phyloP scores from a whole-genome alignment of 768 basidiomycete species.

The Clathrus columnatus region DNA sequence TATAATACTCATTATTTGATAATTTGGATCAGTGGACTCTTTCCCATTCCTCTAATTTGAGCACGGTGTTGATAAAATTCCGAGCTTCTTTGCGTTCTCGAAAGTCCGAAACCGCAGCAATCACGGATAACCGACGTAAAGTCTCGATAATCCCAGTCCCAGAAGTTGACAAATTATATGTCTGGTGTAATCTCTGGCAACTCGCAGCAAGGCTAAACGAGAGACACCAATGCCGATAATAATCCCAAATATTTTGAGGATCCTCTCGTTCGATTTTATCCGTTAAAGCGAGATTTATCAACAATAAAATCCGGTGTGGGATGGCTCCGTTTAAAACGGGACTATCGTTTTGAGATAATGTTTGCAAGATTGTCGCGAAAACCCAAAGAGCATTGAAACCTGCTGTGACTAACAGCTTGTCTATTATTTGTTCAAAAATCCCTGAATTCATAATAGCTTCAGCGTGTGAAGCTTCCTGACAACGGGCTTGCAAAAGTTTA shows the following conservation, averaged over 20 bases:
- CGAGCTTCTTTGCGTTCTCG: slow-evolving; percentile 2
- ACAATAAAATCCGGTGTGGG: not conserved
- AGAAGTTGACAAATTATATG: not conserved
- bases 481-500: not conserved
- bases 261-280: not conserved
- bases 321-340: not conserved
- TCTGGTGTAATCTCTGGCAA: not conserved
- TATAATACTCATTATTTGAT: too few relatives aligned
- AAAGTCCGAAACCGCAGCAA: not conserved
- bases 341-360: not conserved
- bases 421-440: not conserved
- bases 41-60: not conserved
- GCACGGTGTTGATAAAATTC: not conserved
- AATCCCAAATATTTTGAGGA: not conserved
- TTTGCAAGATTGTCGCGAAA: not conserved
- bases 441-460: not conserved
- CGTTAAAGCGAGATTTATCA: not conserved
- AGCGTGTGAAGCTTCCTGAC: not conserved
- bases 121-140: not conserved
- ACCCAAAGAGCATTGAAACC: not conserved
- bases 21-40: not conserved
- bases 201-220: not conserved
- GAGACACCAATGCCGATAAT: slow-evolving; percentile 1
- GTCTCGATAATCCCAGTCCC: not conserved
- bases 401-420: not conserved